Evolutionary conservation across 139 green algal genomes (phyloP), one percentile per base, ranked within the genome.

Genomic region (Chlorella sp.): DNA sequence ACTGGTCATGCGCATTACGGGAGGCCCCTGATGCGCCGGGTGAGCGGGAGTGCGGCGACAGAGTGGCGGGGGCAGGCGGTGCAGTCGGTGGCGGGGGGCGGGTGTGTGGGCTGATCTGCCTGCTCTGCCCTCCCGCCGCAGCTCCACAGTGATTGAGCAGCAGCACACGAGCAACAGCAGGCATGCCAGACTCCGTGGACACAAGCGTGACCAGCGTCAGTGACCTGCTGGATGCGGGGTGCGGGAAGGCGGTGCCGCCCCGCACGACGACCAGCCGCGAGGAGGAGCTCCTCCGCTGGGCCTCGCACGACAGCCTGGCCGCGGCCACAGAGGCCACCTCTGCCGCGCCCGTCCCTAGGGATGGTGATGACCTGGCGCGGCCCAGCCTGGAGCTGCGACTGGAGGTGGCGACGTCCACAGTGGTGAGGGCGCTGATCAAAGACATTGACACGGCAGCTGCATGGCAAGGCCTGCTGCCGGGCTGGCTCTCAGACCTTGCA

Each of bases 351-450:
- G 60, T 29, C 42, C n/a, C 15, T 40, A 51, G n/a, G 31, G 36
- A 58, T 8, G n/a, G 15, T 11, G 53, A 40, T 5, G 21, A 46
- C 7, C 59, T 66, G 59, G 15, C 17, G 38, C 11, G 9, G 36
- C 42, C 29, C 31, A 14, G 8, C 41, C 58, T 69, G 41, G 42
- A 46, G 14, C 58, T 77, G 58, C 71, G 58, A 29, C 71, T 77
- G 71, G 29, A 77, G 19, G 58, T 77, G 58, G 71, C 58, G 17
- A 58, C 41, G 7, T 8, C 15, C 6, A 50, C 62, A 42, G 56
- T 77, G 71, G 71, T 77, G 71, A 35, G 71, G 3, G 46, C 46
- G 46, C 46, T 27, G 46, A 14, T 55, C 46, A 14, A 55, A 55
- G 46, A 27, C 14, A 17, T 55, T 55, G 46, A 14, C 14, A 17